Base-by-base conservation (phyloP, 2,329 filamentous ascomycete genomes). In the Diaporthe velutina region DNA sequence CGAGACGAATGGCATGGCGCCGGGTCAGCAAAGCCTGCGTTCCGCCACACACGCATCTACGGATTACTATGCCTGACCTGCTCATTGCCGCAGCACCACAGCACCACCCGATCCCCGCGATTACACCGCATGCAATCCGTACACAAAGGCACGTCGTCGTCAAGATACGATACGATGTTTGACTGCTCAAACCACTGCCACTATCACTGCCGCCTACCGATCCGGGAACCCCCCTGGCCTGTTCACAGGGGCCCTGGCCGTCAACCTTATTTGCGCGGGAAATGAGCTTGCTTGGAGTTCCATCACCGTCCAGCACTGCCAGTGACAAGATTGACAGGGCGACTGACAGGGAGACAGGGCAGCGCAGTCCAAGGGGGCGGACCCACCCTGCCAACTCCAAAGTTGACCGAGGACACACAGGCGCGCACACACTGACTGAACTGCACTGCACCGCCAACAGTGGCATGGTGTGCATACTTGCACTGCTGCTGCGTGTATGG, bases 221-320 rank as follows among this genome's bases (percentile, higher is more conserved):
- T 28, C 40, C 28, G 60, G 60, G 60, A 30, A 25, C 17, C 61
- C 61, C 61, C 61, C 42, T 67, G 61, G 50, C 42, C n/a, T 38
- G 28, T 33, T 42, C 17, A 38, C 30, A 52, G 64, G 64, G 64
- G 19, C 17, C 45, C 64, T n/a, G 42, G 64, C 33, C 33, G 64
- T 52, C 64, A 67, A 67, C 64, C 64, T 67, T 67, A 67, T 67
- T 67, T 67, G 64, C 64, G 45, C 30, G 22, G 45, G 64, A 67
- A 67, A 67, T 67, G 64, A 67, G 42, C 42, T 67, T 67, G 25
- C 61, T 45, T 67, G 45, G 45, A 25, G 45, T 67, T 67, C 64
- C 64, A 52, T 38, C 22, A 67, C 61, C 30, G 30, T 35, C 30
- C 45, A 38, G 64, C 64, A 67, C 64, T 67, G 64, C 64, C 64